Percentiles rank a stretch among this genome's conserved stretches.
Evolutionary conservation across 2,329 filamentous ascomycete species (phyloP).

Genomic region (Ophiostoma himal-ulmi): DNA sequence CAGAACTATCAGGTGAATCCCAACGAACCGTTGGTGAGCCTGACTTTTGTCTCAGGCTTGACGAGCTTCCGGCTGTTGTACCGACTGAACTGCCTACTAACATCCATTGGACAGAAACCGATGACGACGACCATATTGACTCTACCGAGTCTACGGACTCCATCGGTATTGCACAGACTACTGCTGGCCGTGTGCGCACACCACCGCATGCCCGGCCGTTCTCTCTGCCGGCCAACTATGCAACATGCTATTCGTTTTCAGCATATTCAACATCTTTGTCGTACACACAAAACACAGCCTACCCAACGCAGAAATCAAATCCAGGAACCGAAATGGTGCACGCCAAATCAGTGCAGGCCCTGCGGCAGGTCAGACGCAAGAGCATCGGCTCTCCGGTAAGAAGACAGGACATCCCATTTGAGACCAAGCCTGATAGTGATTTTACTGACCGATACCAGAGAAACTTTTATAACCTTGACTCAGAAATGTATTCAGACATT

Average conservation of each 20-base stretch:
- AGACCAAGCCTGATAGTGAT: not conserved
- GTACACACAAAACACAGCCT: not conserved
- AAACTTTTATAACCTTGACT: not conserved
- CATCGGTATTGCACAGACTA: not conserved
- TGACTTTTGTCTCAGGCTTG: not conserved
- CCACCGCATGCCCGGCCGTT: not conserved
- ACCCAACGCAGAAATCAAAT: too few species aligned
- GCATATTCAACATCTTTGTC: not conserved
- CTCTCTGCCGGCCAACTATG: not conserved
- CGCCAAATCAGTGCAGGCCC: not conserved
- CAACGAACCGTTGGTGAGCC: not conserved
- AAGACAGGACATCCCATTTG: not conserved
- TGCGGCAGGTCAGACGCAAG: not conserved
- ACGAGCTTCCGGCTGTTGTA: not conserved
- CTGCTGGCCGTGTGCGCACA: not conserved
- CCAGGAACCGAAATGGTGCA: not conserved
- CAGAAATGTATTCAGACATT: not conserved
- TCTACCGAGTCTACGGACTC: not conserved
- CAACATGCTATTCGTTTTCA: not conserved
- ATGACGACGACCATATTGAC: not conserved
- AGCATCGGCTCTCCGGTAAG: conserved; percentile 1
- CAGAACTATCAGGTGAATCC: not conserved
- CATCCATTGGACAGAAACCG: conserved; percentile 1
- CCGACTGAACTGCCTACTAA: conserved; percentile 2
- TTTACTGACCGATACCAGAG: not conserved